phyloP scores from a whole-genome alignment of 73 alveolate genomes.

The Paramecium pentaurelia region DNA sequence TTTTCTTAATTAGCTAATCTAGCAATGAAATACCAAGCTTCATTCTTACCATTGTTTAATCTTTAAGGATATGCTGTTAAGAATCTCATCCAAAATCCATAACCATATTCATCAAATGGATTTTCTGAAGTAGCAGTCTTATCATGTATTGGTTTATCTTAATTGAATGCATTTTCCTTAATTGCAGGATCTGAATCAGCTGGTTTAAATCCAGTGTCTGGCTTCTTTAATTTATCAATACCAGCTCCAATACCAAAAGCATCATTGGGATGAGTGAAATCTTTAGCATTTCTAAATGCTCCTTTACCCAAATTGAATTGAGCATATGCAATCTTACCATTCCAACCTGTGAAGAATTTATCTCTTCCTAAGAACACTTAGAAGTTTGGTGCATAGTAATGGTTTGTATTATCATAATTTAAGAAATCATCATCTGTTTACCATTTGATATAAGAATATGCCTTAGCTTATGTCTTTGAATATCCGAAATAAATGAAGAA shows the following conservation, averaged over 20 bases:
- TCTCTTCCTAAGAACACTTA: conserved; percentile 32
- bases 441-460: conserved; percentile 14
- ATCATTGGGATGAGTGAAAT: conserved; percentile 34
- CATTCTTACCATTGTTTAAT: conserved; percentile 15
- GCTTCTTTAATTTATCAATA: not conserved
- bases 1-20: not conserved
- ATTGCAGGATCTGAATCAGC: conserved; percentile 5
- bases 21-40: not conserved
- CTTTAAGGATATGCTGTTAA: not conserved
- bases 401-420: conserved; percentile 11
- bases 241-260: conserved; percentile 41
- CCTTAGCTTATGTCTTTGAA: not conserved
- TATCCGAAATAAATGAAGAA: conserved; percentile 4
- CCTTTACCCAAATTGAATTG: conserved; percentile 24
- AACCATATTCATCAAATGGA: conserved; percentile 44
- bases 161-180: not conserved
- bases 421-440: not conserved
- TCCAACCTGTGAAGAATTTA: not conserved
- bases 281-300: conserved; percentile 18
- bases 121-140: not conserved
- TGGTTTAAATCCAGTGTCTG: conserved; percentile 7
- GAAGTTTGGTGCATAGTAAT: conserved; percentile 15
- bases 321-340: conserved; percentile 27
- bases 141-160: conserved; percentile 20
- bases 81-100: conserved; percentile 46